Evolutionary conservation across 2,329 filamentous ascomycete genomes (phyloP).

Genomic region (Apiospora koreana): DNA sequence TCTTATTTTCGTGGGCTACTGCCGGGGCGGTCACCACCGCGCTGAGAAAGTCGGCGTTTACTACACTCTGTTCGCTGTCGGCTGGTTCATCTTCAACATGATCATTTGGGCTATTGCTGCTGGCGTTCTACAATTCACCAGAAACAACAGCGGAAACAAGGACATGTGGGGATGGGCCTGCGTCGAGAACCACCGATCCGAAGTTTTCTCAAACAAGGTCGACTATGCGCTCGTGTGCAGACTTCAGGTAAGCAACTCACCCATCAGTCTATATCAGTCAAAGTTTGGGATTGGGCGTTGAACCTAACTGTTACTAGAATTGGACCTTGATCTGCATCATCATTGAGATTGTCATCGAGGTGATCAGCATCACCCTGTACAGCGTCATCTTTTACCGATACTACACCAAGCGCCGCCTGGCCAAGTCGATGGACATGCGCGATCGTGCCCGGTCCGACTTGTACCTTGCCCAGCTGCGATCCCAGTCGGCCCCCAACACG

Average conservation of each 20-base stretch:
- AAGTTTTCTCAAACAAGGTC: constrained; percentile 78
- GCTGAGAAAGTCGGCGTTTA: constrained; percentile 94
- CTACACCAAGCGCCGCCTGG: constrained; percentile 92
- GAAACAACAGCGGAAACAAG: constrained; percentile 71
- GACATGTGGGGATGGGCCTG: constrained; percentile 99
- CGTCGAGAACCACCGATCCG: constrained; percentile 77
- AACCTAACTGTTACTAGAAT: constrained; percentile 59
- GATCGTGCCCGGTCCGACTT: constrained; percentile 93
- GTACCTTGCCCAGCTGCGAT: constrained; percentile 82
- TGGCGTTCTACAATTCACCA: constrained; percentile 77
- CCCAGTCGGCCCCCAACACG: constrained; percentile 92
- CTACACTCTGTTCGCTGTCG: constrained; percentile 91
- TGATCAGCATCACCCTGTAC: constrained; percentile 90
- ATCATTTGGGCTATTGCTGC: constrained; percentile 90
- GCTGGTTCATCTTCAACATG: constrained; percentile 91
- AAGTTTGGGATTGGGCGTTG: constrained; percentile 1
- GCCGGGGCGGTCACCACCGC: constrained; percentile 80
- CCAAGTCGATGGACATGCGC: constrained; percentile 94
- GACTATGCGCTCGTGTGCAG: constrained; percentile 91
- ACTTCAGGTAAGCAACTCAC: constrained; percentile 62
- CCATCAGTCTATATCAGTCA: neutral
- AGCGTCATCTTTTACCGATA: constrained; percentile 95
- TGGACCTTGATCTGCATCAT: constrained; percentile 96
- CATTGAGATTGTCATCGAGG: constrained; percentile 92
- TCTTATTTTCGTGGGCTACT: constrained; percentile 82